A percentile compares a stretch with the other conserved stretches of the same genome.
These are phyloP conservation scores for Madurella fahalii DNA, from an alignment of 2,329 filamentous ascomycete species.

Conservation along the genomic window DNA sequence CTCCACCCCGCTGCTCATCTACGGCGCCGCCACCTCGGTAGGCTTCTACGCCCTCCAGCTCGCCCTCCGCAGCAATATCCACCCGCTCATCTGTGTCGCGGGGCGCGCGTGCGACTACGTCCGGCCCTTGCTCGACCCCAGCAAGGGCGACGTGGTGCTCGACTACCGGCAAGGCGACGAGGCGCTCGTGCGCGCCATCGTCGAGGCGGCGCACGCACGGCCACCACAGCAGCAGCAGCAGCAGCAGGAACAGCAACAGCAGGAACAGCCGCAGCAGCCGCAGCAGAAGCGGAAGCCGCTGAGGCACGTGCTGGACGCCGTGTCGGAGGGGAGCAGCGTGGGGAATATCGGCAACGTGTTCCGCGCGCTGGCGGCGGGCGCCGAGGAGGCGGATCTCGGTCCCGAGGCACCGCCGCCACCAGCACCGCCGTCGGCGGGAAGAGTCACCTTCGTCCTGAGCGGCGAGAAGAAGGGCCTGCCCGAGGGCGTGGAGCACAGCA, in stretches of 20 bases:
- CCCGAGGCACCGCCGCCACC: no score
- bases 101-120: constrained; percentile 50
- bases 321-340: constrained; percentile 49
- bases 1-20: constrained; percentile 42
- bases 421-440: constrained; percentile 29
- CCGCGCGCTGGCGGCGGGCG: constrained; percentile 15
- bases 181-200: constrained; percentile 43
- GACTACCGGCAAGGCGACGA: constrained; percentile 58
- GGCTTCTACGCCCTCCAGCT: constrained; percentile 57
- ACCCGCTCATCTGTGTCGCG: constrained; percentile 58
- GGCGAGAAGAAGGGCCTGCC: constrained; percentile 29
- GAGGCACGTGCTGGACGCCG: constrained; percentile 54
- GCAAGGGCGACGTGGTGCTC: constrained; percentile 53
- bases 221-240: no score
- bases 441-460: constrained; percentile 37
- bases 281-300: no score
- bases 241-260: no score
- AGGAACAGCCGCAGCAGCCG: no score
- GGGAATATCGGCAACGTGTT: constrained; percentile 44
- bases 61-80: constrained; percentile 50
- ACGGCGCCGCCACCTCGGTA: constrained; percentile 53
- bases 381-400: no score
- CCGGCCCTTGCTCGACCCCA: constrained; percentile 46
- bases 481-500: constrained; percentile 17
- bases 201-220: constrained; percentile 37